Percentiles rank a stretch among this genome's conserved stretches.
Evolutionary conservation across 2,329 filamentous ascomycete species (phyloP).

Genomic region (Fusarium sp.): DNA sequence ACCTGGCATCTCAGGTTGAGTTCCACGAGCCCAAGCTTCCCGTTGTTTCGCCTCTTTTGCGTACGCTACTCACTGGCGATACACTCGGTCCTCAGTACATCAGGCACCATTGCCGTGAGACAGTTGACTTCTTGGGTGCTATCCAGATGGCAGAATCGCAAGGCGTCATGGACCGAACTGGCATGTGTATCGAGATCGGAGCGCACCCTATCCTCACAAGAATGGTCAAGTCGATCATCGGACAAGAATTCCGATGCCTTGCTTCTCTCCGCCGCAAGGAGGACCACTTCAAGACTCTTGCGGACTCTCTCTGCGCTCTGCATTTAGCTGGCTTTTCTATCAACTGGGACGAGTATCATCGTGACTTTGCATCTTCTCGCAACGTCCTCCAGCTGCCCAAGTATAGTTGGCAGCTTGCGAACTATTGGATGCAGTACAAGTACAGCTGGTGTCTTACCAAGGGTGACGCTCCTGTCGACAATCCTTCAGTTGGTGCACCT

Average conservation of each 20-base stretch:
- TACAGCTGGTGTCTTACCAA: slow-evolving; percentile 81
- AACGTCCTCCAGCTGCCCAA: slow-evolving; percentile 72
- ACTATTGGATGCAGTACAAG: slow-evolving; percentile 73
- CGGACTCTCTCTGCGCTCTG: slow-evolving; percentile 66
- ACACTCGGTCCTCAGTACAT: slow-evolving; percentile 70
- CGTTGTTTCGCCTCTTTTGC: slow-evolving; percentile 49
- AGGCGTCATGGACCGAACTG: slow-evolving; percentile 65
- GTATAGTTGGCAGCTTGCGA: slow-evolving; percentile 79
- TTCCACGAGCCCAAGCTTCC: slow-evolving; percentile 60
- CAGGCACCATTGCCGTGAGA: slow-evolving; percentile 68
- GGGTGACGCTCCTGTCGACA: slow-evolving; percentile 49
- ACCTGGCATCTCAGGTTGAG: slow-evolving; percentile 53
- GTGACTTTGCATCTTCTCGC: slow-evolving; percentile 56
- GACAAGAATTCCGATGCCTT: slow-evolving; percentile 62
- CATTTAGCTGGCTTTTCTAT: slow-evolving; percentile 72
- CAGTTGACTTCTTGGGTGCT: slow-evolving; percentile 73
- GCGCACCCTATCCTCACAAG: slow-evolving; percentile 73
- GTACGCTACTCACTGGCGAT: slow-evolving; percentile 71
- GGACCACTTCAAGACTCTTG: slow-evolving; percentile 72
- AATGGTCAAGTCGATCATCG: slow-evolving; percentile 73
- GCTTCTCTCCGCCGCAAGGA: slow-evolving; percentile 74
- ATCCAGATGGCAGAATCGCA: slow-evolving; percentile 63
- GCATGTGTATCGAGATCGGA: slow-evolving; percentile 75
- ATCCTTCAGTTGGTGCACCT: rapidly evolving
- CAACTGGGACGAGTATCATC: slow-evolving; percentile 76